A percentile compares a stretch with the other conserved stretches of the same genome.
Evolutionary conservation across 108 stramenopile species (phyloP).

Genomic region (Cyclotella baltica): DNA sequence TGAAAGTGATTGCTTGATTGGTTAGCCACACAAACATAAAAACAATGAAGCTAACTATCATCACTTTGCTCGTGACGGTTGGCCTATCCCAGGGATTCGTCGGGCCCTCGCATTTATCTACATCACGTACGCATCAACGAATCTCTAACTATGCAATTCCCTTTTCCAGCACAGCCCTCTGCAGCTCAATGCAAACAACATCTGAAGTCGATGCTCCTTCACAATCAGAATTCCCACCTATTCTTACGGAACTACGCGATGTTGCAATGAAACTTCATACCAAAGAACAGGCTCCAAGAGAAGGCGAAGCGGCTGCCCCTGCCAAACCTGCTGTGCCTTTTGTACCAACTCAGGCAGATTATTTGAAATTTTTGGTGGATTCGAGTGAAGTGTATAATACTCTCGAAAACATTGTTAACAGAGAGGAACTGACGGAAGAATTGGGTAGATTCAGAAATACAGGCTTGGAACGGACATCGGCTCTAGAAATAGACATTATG

Average conservation of each 20-base stretch:
- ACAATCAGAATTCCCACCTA: slow-evolving; percentile 14
- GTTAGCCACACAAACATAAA: not conserved
- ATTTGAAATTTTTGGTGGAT: slow-evolving; percentile 84
- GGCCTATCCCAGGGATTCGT: slow-evolving; percentile 5
- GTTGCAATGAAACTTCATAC: slow-evolving; percentile 95
- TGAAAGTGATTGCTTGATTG: too few relatives aligned
- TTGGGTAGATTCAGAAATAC: slow-evolving; percentile 77
- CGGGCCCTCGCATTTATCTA: too few relatives aligned
- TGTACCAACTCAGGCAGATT: slow-evolving; percentile 75
- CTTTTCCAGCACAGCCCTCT: not conserved
- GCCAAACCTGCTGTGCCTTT: slow-evolving; percentile 53
- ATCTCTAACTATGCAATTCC: not conserved
- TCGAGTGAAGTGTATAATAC: slow-evolving; percentile 82
- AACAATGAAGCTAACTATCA: slow-evolving; percentile 4
- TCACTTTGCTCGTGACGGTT: not conserved
- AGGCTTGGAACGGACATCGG: slow-evolving; percentile 81
- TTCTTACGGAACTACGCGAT: slow-evolving; percentile 77
- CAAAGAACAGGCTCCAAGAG: slow-evolving; percentile 86
- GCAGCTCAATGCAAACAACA: not conserved
- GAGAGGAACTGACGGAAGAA: slow-evolving; percentile 45
- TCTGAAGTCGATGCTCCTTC: not conserved
- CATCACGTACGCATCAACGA: not conserved
- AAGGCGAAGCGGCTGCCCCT: slow-evolving; percentile 75
- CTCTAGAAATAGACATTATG: slow-evolving; percentile 84
- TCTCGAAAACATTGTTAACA: slow-evolving; percentile 81